Base-by-base conservation (phyloP, 140 eudicot species). In the Senecio squalidus region DNA sequence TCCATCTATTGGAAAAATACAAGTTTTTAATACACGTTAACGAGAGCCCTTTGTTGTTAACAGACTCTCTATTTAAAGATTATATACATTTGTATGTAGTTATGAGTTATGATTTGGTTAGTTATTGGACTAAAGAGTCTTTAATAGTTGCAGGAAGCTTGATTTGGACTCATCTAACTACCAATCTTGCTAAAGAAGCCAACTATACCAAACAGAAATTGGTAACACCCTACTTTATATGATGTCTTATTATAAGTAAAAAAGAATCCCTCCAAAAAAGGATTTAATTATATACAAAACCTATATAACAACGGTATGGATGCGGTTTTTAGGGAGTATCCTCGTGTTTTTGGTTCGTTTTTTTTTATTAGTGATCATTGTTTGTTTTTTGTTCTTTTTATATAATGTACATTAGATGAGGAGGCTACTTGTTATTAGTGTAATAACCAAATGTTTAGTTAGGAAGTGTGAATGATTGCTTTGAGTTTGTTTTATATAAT, bases 291-390 rank as follows among this genome's bases (percentile, higher is more conserved):
- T 41, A 49, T 72, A 76, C 68, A 60, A 67, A 71, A 34, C 26
- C 57, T 77, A 62, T 50, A 74, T 78, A 67, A 67, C 63, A 54
- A 78, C 63, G 68, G 73, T 78, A 72, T 48, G 93, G 93, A 84
- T 84, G 87, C 93, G 74, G 72, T 48, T 84, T 82, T 84, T 84
- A 84, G 78, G 87, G 78, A 76, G 93, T 84, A 77, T 84, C 93
- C 93, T 80, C 73, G 81, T 70, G 55, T 65, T 78, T 74, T 60
- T 29, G n/a, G n/a, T 4, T 36, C 14, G 5, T 41, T 54, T 64
- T 46, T 56, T 55, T 36, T 50, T 47, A 4, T 21, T 69, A 24
- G 41, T 49, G 18, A 40, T 53, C 55, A 18, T 67, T 55, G 14
- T 63, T 70, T 53, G 11, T 53, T 64, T 59, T 52, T 34, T 59